phyloP scores from a whole-genome alignment of 352 stramenopile species.

The Pythium rhizo-oryzae region DNA sequence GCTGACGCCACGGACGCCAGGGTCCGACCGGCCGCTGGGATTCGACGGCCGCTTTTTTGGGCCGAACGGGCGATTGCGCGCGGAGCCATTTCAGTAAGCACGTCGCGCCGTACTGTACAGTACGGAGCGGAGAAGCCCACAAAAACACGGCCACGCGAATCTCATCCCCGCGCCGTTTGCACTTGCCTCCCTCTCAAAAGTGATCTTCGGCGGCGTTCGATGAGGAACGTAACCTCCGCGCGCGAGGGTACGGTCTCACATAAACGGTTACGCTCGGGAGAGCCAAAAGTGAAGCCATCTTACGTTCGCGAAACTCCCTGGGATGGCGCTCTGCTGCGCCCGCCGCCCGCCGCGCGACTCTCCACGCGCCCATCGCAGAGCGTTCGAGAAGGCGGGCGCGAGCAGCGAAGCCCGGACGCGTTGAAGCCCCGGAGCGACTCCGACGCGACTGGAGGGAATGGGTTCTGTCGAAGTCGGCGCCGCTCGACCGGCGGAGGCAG shows the following conservation, averaged over 20 bases:
- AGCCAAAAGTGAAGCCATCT: too few species aligned
- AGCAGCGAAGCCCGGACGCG: neutral
- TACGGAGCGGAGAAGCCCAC: neutral
- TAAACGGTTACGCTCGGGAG: too few species aligned
- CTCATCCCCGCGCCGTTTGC: conserved; percentile 10
- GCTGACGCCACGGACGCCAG: too few species aligned
- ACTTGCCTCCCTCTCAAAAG: conserved; percentile 32
- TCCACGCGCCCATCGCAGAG: too few species aligned
- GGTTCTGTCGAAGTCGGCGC: conserved; percentile 2
- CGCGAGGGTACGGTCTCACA: too few species aligned
- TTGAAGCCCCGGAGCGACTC: too few species aligned
- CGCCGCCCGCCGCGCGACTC: too few species aligned
- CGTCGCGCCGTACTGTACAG: too few species aligned
- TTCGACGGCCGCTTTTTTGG: too few species aligned
- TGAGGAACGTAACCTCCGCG: neutral
- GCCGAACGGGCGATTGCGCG: too few species aligned
- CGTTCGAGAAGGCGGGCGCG: neutral
- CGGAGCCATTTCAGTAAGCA: neutral
- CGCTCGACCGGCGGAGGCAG: neutral
- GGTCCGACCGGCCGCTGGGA: too few species aligned
- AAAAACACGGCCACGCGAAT: conserved; percentile 10
- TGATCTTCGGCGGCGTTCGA: conserved; percentile 25
- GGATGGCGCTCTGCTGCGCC: neutral
- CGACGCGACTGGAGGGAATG: neutral
- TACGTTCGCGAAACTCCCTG: neutral